Evolutionary conservation across 2,329 filamentous ascomycete genomes (phyloP).

Genomic region (Zymoseptoria ardabiliae): DNA sequence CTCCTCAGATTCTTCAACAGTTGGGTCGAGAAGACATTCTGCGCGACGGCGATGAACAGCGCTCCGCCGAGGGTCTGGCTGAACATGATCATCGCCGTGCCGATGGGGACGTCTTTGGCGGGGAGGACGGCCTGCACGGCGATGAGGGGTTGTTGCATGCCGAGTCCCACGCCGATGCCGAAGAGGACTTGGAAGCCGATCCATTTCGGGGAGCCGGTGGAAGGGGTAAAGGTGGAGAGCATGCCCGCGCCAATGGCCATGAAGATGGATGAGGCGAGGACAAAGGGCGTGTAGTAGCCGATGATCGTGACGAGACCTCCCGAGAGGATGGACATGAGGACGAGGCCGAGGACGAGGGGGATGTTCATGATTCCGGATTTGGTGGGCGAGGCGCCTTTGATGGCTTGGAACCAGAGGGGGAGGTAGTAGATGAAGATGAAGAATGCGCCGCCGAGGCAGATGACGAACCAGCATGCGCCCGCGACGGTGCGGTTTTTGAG

Average conservation of each 20-base stretch:
- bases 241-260: constrained; percentile 42
- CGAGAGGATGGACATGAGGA: constrained; percentile 36
- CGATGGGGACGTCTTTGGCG: constrained; percentile 38
- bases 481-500: constrained; percentile 36
- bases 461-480: constrained; percentile 16
- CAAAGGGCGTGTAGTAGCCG: constrained; percentile 46
- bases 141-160: constrained; percentile 43
- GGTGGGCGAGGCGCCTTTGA: constrained; percentile 40
- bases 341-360: constrained; percentile 40
- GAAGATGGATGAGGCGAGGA: constrained; percentile 35
- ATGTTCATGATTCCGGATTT: constrained; percentile 44
- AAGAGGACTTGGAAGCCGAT: constrained; percentile 33
- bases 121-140: constrained; percentile 41
- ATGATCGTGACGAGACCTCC: constrained; percentile 35
- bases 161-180: constrained; percentile 39
- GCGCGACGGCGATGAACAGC: constrained; percentile 43
- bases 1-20: constrained; percentile 35
- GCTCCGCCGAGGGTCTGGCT: constrained; percentile 42
- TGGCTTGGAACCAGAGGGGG: constrained; percentile 44
- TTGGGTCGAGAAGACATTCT: constrained; percentile 45
- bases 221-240: constrained; percentile 36
- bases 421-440: constrained; percentile 41
- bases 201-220: constrained; percentile 33
- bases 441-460: constrained; percentile 34
- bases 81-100: constrained; percentile 44